phyloP scores from a whole-genome alignment of 2,329 filamentous ascomycete species.

The Aspergillus caelatus region DNA sequence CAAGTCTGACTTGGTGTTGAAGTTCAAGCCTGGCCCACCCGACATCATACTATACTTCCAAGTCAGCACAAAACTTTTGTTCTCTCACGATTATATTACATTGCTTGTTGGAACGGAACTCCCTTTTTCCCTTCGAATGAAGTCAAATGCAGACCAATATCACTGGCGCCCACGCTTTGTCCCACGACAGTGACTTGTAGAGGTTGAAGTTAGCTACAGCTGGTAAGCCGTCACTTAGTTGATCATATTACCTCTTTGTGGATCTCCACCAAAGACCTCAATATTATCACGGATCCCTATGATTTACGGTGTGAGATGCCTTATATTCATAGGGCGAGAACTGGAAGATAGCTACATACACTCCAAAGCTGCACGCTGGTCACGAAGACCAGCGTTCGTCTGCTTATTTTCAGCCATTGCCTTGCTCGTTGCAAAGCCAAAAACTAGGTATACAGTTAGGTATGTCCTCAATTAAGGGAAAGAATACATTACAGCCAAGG shows the following conservation, averaged over 20 bases:
- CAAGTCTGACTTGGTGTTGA: conserved; percentile 30
- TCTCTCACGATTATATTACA: conserved; percentile 19
- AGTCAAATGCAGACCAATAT: conserved; percentile 31
- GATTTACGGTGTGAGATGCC: background rate
- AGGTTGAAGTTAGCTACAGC: background rate
- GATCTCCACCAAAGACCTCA: conserved; percentile 20
- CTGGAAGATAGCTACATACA: conserved; percentile 22
- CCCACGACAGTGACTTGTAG: conserved; percentile 31
- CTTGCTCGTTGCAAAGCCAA: conserved; percentile 24
- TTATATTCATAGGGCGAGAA: background rate
- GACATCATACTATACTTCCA: conserved; percentile 30
- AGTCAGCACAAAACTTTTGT: background rate
- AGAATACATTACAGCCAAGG: conserved; percentile 11
- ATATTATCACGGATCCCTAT: conserved; percentile 23
- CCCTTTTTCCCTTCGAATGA: conserved; percentile 26
- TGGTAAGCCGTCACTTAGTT: background rate
- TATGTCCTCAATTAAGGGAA: background rate
- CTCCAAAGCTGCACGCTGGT: conserved; percentile 35
- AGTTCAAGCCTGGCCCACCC: conserved; percentile 30
- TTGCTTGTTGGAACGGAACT: conserved; percentile 34
- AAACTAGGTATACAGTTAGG: conserved; percentile 7
- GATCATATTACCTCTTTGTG: conserved; percentile 14
- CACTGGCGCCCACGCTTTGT: conserved; percentile 34
- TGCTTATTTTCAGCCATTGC: conserved; percentile 24
- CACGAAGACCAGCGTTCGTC: conserved; percentile 34